A percentile compares a stretch with the other conserved stretches of the same genome.
phyloP scores from a whole-genome alignment of 345 rosid genomes.

The Salix caprea region DNA sequence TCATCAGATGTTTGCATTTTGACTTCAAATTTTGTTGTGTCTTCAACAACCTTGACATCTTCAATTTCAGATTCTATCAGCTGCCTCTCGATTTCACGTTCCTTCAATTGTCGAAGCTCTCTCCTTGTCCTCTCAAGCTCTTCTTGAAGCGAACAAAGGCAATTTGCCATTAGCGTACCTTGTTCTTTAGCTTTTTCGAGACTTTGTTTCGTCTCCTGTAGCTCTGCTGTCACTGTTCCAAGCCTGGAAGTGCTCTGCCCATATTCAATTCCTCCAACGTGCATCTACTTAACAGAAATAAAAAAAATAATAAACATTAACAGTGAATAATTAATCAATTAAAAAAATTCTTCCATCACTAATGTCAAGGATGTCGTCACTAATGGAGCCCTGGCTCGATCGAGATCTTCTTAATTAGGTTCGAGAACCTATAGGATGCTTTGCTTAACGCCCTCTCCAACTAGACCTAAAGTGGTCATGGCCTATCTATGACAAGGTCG shows the following conservation, averaged over 20 bases:
- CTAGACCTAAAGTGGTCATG: background rate
- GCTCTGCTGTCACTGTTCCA: conserved; percentile 45
- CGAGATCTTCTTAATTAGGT: no score
- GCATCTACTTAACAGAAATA: conserved; percentile 26
- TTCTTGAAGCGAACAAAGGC: conserved; percentile 51
- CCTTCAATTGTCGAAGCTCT: conserved; percentile 54
- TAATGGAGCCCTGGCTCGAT: no score
- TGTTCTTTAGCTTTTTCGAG: conserved; percentile 71
- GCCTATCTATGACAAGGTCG: background rate
- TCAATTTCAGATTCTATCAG: conserved; percentile 32
- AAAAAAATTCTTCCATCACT: no score
- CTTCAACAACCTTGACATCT: conserved; percentile 39
- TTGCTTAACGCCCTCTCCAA: background rate
- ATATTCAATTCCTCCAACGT: conserved; percentile 28
- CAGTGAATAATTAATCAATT: no score
- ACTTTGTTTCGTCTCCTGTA: conserved; percentile 68
- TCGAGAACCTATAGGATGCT: background rate
- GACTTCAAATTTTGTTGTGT: conserved; percentile 36
- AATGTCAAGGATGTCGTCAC: no score
- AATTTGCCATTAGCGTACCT: conserved; percentile 49
- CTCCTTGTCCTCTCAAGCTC: conserved; percentile 74
- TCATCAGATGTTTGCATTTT: conserved; percentile 13
- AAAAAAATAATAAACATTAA: background rate
- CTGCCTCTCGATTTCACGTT: conserved; percentile 21
- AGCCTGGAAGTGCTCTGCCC: conserved; percentile 19